Percentiles rank a stretch among this genome's conserved stretches.
These are phyloP conservation scores for Porodaedalea pini DNA, from an alignment of 1,284 basidiomycete species.

Conservation along the genomic window DNA sequence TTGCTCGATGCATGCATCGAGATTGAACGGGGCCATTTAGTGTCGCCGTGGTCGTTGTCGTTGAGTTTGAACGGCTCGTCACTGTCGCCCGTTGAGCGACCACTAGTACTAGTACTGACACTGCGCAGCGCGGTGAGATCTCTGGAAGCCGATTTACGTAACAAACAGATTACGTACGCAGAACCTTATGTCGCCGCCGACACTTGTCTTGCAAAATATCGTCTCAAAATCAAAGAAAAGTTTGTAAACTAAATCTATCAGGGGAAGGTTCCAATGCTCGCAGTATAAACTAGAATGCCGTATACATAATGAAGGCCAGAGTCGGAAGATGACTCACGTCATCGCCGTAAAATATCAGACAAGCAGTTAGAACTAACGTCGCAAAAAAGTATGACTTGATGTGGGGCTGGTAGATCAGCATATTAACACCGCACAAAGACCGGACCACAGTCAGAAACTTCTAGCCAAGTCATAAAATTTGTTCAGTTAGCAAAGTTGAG, in stretches of 20 bases:
- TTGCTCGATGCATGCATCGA: slow-evolving; percentile 91
- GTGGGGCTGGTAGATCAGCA: background rate
- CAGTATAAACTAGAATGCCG: too few species aligned
- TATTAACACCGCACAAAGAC: background rate
- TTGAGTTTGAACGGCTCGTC: background rate
- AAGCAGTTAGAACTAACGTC: background rate
- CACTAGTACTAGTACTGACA: too few species aligned
- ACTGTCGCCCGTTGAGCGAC: background rate
- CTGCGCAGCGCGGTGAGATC: too few species aligned
- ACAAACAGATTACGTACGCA: too few species aligned
- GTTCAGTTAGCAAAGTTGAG: background rate
- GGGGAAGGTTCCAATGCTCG: too few species aligned
- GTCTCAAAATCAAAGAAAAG: too few species aligned
- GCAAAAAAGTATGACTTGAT: background rate
- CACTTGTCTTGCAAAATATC: too few species aligned
- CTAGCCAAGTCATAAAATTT: too few species aligned
- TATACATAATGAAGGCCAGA: too few species aligned
- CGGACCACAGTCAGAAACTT: background rate
- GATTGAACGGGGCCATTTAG: slow-evolving; percentile 85
- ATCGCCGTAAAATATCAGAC: background rate
- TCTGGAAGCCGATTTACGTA: too few species aligned
- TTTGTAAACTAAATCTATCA: too few species aligned
- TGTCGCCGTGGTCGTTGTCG: background rate
- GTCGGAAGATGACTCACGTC: background rate
- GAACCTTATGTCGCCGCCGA: too few species aligned